These are phyloP conservation scores for Ceratobasidium sp. DNA, from an alignment of 1,284 basidiomycete genomes.

Conservation along the genomic window DNA sequence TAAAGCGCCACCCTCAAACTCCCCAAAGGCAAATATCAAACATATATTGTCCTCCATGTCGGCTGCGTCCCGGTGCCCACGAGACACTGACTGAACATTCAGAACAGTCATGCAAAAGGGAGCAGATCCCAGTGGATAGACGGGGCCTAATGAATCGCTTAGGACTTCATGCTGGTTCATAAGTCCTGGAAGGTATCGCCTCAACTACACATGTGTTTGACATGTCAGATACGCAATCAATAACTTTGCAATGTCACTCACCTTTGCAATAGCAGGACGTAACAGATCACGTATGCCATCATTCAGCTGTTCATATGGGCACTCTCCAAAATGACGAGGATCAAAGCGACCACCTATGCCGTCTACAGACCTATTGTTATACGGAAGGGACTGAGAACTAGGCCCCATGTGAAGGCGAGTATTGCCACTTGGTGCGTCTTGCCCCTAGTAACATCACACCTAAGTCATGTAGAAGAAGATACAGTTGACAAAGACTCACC, in stretches of 20 bases:
- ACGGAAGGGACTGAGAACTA: background rate
- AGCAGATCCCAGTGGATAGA: background rate
- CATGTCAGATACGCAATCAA: background rate
- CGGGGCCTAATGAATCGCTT: background rate
- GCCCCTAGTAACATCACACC: background rate
- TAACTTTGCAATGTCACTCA: background rate
- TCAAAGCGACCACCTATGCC: background rate
- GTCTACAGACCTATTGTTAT: background rate
- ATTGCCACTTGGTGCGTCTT: background rate
- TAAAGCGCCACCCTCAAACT: background rate
- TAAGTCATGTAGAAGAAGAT: background rate
- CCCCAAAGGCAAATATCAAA: background rate
- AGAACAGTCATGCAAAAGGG: constrained; percentile 24
- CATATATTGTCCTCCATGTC: background rate
- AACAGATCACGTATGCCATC: background rate
- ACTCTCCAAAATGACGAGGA: background rate
- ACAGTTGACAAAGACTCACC: background rate
- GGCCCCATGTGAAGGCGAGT: background rate
- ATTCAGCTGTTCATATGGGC: constrained; percentile 5
- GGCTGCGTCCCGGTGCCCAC: background rate
- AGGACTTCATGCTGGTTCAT: background rate
- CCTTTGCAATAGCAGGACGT: background rate
- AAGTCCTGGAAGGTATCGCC: background rate
- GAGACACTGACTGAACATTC: background rate
- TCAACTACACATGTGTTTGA: background rate